phyloP scores from a whole-genome alignment of 1,284 basidiomycete species.

The Mycena citricolor region DNA sequence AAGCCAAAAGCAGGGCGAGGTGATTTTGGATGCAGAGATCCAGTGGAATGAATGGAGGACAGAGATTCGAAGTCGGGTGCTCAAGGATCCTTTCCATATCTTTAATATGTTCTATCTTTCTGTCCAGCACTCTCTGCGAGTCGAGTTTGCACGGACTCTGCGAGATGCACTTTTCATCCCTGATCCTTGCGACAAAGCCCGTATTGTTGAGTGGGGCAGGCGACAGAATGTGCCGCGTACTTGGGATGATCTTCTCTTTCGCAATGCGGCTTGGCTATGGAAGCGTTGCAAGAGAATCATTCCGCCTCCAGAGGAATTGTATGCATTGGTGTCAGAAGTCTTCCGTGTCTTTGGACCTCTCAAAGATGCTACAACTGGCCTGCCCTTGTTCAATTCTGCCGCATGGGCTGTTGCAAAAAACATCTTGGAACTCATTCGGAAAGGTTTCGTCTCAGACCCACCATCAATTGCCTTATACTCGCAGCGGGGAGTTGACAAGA shows the following conservation, averaged over 20 bases:
- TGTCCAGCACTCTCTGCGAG: constrained; percentile 11
- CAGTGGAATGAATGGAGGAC: not conserved
- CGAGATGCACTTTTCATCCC: constrained; percentile 23
- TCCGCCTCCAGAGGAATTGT: constrained; percentile 31
- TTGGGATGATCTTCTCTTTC: constrained; percentile 25
- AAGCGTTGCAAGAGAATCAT: constrained; percentile 25
- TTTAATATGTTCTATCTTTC: constrained; percentile 23
- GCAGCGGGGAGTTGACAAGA: constrained; percentile 24
- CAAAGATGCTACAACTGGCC: constrained; percentile 28
- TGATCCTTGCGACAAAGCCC: constrained; percentile 8
- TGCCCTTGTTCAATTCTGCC: constrained; percentile 28
- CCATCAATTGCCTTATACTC: constrained; percentile 30
- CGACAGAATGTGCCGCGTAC: too few species aligned
- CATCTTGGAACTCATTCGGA: constrained; percentile 25
- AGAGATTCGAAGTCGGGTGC: constrained; percentile 10
- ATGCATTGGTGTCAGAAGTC: constrained; percentile 25
- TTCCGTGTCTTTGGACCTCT: constrained; percentile 31
- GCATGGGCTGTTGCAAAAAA: constrained; percentile 31
- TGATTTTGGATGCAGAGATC: not conserved
- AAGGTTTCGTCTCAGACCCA: constrained; percentile 30
- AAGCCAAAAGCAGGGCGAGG: not conserved
- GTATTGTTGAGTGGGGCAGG: not conserved
- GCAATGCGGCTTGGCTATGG: constrained; percentile 27
- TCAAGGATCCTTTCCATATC: constrained; percentile 20
- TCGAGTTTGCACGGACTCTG: constrained; percentile 14